phyloP scores from a whole-genome alignment of 148 eudicot species.

The Fagopyrum homotropicum region DNA sequence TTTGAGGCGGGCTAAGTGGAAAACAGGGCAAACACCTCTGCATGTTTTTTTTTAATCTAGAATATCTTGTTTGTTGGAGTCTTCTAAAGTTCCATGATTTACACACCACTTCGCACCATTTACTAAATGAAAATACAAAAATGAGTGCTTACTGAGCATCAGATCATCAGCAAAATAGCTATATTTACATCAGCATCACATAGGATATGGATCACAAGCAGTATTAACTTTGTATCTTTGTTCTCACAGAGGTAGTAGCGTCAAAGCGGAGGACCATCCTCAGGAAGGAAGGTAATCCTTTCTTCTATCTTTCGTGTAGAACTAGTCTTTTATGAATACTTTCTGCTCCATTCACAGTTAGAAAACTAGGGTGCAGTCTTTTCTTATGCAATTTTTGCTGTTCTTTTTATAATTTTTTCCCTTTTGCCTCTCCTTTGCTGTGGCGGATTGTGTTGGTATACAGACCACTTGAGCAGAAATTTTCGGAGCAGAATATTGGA shows the following conservation, averaged over 20 bases:
- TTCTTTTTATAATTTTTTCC: background rate
- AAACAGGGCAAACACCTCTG: background rate
- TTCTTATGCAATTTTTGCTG: background rate
- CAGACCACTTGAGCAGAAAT: slow-evolving; percentile 30
- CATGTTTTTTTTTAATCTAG: background rate
- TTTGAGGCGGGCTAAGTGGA: background rate
- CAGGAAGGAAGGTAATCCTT: slow-evolving; percentile 35
- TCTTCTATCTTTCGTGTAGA: slow-evolving; percentile 1
- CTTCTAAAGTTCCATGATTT: background rate
- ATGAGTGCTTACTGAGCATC: background rate
- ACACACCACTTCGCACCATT: background rate
- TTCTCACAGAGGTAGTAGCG: slow-evolving; percentile 64
- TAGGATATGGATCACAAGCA: background rate
- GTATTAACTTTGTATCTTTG: slow-evolving; percentile 18
- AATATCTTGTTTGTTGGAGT: background rate
- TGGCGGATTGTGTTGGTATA: slow-evolving; percentile 14
- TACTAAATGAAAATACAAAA: too few relatives aligned
- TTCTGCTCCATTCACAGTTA: slow-evolving; percentile 3
- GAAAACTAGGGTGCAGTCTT: background rate
- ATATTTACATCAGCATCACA: background rate
- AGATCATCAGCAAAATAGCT: background rate
- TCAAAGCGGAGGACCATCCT: slow-evolving; percentile 55
- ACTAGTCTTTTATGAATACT: slow-evolving; percentile 1
- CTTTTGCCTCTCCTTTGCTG: slow-evolving; percentile 15
- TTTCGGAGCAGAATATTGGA: slow-evolving; percentile 59